These are phyloP conservation scores for Cinnamomum chago DNA, from an alignment of 164 flowering plant genomes.

Conservation along the genomic window DNA sequence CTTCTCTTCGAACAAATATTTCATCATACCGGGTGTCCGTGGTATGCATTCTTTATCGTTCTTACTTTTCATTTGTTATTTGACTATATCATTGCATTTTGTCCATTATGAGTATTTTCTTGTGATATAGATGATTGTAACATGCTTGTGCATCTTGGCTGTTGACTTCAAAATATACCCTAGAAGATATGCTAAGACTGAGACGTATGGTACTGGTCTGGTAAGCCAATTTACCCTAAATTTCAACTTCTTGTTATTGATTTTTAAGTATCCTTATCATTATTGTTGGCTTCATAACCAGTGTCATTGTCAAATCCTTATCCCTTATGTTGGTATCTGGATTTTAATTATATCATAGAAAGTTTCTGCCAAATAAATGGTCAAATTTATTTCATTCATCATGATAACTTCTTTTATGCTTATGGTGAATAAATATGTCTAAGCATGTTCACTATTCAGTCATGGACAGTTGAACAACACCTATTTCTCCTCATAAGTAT, in stretches of 20 bases:
- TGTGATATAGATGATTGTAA: constrained; percentile 63
- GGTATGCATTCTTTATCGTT: constrained; percentile 37
- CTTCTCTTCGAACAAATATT: constrained; percentile 39
- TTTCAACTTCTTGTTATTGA: background rate
- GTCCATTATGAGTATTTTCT: constrained; percentile 16
- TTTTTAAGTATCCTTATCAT: background rate
- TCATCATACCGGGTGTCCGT: constrained; percentile 70
- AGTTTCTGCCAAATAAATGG: background rate
- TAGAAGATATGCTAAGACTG: constrained; percentile 89
- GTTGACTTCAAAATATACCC: constrained; percentile 93
- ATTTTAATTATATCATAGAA: no score
- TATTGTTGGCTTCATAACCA: background rate
- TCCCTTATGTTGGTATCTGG: background rate
- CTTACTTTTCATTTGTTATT: constrained; percentile 6
- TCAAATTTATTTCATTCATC: background rate
- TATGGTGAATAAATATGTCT: background rate
- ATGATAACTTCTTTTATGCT: background rate
- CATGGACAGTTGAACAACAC: background rate
- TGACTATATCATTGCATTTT: background rate
- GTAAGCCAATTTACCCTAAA: constrained; percentile 35
- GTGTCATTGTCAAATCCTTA: background rate
- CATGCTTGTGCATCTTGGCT: constrained; percentile 86
- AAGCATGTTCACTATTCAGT: background rate
- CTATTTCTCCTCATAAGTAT: background rate
- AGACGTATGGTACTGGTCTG: constrained; percentile 85